These are phyloP conservation scores for Plasmodium berghei DNA, from an alignment of 169 alveolate species.

Conservation along the genomic window DNA sequence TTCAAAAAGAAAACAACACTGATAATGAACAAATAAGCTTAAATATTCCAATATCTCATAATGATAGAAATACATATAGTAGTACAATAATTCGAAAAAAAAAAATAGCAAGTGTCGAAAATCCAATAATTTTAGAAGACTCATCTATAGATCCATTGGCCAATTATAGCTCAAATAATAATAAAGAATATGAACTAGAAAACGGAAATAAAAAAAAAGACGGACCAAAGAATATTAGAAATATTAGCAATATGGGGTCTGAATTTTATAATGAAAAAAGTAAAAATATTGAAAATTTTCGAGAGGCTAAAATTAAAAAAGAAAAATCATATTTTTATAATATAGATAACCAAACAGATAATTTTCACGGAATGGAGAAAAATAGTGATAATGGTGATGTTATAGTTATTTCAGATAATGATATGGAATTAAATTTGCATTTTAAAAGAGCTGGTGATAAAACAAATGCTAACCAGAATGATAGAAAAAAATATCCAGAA, in stretches of 20 bases:
- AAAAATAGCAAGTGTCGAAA: constrained; percentile 11
- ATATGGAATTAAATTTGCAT: too few species aligned
- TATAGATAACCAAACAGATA: background rate
- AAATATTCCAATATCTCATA: background rate
- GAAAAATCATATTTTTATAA: constrained; percentile 3
- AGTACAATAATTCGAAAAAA: background rate
- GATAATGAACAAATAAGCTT: background rate
- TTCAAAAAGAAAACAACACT: background rate
- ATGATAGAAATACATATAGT: constrained; percentile 2
- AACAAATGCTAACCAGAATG: background rate
- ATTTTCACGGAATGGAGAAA: too few species aligned
- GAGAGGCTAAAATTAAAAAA: background rate
- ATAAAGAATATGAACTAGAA: constrained; percentile 22
- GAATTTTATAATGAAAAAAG: constrained; percentile 6
- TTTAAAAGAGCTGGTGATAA: too few species aligned
- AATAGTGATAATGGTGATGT: too few species aligned
- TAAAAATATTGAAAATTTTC: too few species aligned
- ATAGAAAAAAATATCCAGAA: constrained; percentile 11
- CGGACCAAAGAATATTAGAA: constrained; percentile 6
- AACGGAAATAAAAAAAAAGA: constrained; percentile 13
- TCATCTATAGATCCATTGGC: constrained; percentile 21
- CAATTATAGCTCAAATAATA: constrained; percentile 27
- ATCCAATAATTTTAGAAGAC: constrained; percentile 32
- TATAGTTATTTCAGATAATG: too few species aligned
- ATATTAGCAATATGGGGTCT: background rate